Conservation (phyloP, 108 stramenopile genomes). For the Cyclotella kingstonii region DNA sequence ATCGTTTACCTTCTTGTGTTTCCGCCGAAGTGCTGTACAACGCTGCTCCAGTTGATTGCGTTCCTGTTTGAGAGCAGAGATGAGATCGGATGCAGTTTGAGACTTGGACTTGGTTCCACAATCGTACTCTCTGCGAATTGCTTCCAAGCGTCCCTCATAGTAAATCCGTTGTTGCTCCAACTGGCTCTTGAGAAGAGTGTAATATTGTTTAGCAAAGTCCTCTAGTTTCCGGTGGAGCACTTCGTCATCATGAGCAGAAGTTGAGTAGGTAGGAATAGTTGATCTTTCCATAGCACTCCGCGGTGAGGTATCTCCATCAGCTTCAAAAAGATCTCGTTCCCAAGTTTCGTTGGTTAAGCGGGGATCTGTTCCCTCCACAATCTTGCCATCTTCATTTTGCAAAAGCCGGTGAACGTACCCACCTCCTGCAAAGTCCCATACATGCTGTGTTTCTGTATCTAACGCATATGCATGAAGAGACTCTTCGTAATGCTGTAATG, state of each 20-base stretch:
- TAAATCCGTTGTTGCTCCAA: slow-evolving; percentile 88
- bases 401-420: slow-evolving; percentile 93
- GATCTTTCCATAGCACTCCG: slow-evolving; percentile 57
- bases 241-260: slow-evolving; percentile 80
- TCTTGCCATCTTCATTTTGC: slow-evolving; percentile 90
- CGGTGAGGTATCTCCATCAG: slow-evolving; percentile 2
- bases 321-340: slow-evolving; percentile 30
- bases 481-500: slow-evolving; percentile 80
- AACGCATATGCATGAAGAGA: slow-evolving; percentile 96
- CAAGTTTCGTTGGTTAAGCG: slow-evolving; percentile 33
- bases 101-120: background rate
- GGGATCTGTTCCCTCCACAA: slow-evolving; percentile 89
- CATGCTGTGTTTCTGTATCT: slow-evolving; percentile 92
- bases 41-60: slow-evolving; percentile 71
- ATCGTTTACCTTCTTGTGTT: slow-evolving; percentile 55
- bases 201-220: slow-evolving; percentile 84
- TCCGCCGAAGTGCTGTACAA: slow-evolving; percentile 49
- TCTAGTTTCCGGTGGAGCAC: slow-evolving; percentile 89
- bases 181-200: slow-evolving; percentile 84
- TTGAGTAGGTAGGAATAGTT: slow-evolving; percentile 57
- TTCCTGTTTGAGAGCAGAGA: slow-evolving; percentile 76
- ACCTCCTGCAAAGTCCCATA: slow-evolving; percentile 95
- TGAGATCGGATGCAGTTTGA: slow-evolving; percentile 48
- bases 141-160: slow-evolving; percentile 81
- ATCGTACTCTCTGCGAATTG: slow-evolving; percentile 62